These are phyloP conservation scores for Plenodomus tracheiphilus DNA, from an alignment of 2,329 filamentous ascomycete species.

Conservation along the genomic window DNA sequence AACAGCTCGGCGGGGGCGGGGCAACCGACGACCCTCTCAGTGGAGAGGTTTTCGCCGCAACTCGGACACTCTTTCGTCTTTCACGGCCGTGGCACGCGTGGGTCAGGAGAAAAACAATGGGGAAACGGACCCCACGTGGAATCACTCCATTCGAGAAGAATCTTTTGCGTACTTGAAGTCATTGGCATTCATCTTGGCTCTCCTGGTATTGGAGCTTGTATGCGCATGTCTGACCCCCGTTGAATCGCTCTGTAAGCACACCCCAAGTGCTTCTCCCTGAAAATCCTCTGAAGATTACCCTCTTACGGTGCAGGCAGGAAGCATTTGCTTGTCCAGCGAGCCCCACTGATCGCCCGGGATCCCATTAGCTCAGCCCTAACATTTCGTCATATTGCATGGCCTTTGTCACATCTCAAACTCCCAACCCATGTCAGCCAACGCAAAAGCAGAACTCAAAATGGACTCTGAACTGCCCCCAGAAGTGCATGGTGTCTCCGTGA, in stretches of 20 bases:
- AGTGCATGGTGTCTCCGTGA: conserved; percentile 34
- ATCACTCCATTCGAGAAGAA: conserved; percentile 8
- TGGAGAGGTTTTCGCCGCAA: conserved; percentile 29
- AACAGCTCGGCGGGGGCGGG: conserved; percentile 33
- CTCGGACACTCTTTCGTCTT: conserved; percentile 28
- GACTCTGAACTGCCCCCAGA: conserved; percentile 1
- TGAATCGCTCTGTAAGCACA: not conserved
- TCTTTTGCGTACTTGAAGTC: conserved; percentile 1
- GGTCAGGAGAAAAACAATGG: conserved; percentile 30
- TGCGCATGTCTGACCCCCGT: not conserved
- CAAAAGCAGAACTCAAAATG: not conserved
- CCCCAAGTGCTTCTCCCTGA: not conserved
- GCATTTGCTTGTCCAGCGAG: not conserved
- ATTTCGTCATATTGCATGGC: conserved; percentile 3
- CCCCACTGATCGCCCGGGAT: conserved; percentile 15
- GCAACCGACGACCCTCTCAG: conserved; percentile 20
- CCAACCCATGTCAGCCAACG: conserved; percentile 7
- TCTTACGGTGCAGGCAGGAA: not conserved
- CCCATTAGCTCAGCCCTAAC: conserved; percentile 25
- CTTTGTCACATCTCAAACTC: not conserved
- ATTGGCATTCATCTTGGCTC: not conserved
- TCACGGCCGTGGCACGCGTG: conserved; percentile 19
- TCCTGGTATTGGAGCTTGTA: not conserved
- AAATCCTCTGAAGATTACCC: not conserved
- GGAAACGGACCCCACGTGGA: conserved; percentile 19